A percentile compares a stretch with the other conserved stretches of the same genome.
phyloP scores from a whole-genome alignment of 306 rosid species.

The Casuarina equisetifolia region DNA sequence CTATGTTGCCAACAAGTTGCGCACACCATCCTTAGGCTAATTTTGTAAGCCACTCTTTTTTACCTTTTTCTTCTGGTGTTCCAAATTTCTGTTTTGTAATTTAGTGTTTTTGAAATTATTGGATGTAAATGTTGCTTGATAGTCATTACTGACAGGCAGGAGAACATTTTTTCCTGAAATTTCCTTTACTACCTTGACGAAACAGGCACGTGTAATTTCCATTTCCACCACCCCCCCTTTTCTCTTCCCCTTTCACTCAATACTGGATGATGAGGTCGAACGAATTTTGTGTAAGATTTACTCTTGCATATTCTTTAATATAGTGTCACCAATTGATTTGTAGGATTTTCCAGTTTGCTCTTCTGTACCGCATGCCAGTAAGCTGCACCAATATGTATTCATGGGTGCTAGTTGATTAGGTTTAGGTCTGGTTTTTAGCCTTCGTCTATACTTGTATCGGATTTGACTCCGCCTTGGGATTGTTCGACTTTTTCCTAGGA shows the following conservation, averaged over 20 bases:
- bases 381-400: neutral
- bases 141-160: constrained; percentile 21
- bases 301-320: neutral
- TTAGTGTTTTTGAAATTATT: constrained; percentile 48
- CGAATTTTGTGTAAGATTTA: neutral
- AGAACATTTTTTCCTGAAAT: neutral
- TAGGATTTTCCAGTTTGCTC: neutral
- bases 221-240: neutral
- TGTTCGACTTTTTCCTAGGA: too few relatives aligned
- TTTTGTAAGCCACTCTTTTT: constrained; percentile 14
- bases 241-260: neutral
- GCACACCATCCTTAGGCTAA: constrained; percentile 60
- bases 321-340: neutral
- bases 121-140: constrained; percentile 49
- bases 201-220: neutral
- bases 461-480: too few relatives aligned
- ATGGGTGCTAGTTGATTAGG: too few relatives aligned
- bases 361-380: neutral
- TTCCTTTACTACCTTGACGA: neutral
- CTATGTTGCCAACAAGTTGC: constrained; percentile 93
- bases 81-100: neutral
- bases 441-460: too few relatives aligned
- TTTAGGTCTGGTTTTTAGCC: neutral
- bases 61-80: constrained; percentile 24
- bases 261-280: constrained; percentile 6